These are phyloP conservation scores for Rutidosis leptorrhynchoides DNA, from an alignment of 129 eudicot species.

Conservation along the genomic window DNA sequence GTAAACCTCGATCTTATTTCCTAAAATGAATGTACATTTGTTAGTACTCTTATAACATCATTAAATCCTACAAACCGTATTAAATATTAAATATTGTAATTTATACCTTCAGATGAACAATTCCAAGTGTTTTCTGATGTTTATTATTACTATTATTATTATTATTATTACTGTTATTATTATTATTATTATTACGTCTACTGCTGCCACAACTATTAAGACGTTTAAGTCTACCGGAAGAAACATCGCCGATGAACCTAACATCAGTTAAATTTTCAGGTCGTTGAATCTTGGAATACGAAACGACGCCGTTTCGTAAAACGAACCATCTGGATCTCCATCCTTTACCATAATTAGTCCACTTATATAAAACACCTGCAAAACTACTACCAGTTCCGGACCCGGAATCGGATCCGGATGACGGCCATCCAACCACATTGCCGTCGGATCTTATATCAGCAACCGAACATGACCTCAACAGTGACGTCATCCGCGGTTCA, in stretches of 20 bases:
- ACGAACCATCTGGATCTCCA: slow-evolving; percentile 97
- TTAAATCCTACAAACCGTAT: background rate
- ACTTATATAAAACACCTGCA: slow-evolving; percentile 73
- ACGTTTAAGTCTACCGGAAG: slow-evolving; percentile 34
- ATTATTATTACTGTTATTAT: too few species aligned
- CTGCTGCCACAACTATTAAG: slow-evolving; percentile 36
- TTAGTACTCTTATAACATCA: background rate
- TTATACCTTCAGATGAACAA: slow-evolving; percentile 72
- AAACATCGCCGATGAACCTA: slow-evolving; percentile 57
- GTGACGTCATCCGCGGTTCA: slow-evolving; percentile 51
- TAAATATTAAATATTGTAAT: too few species aligned
- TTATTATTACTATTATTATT: slow-evolving; percentile 20
- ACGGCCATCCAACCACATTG: slow-evolving; percentile 47
- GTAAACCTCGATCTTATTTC: too few species aligned
- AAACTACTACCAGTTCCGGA: slow-evolving; percentile 37
- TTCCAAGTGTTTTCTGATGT: slow-evolving; percentile 44
- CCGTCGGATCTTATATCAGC: slow-evolving; percentile 59
- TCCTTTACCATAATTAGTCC: slow-evolving; percentile 92
- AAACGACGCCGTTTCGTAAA: slow-evolving; percentile 63
- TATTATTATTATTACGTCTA: background rate
- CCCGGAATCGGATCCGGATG: slow-evolving; percentile 56
- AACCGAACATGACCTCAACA: slow-evolving; percentile 48
- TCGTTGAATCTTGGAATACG: slow-evolving; percentile 61
- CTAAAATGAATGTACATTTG: background rate
- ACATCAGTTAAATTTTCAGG: slow-evolving; percentile 53